Percentiles rank a stretch among this genome's conserved stretches.
Conservation (phyloP, 2,329 filamentous ascomycete genomes). For the Scytalidium sp. region DNA sequence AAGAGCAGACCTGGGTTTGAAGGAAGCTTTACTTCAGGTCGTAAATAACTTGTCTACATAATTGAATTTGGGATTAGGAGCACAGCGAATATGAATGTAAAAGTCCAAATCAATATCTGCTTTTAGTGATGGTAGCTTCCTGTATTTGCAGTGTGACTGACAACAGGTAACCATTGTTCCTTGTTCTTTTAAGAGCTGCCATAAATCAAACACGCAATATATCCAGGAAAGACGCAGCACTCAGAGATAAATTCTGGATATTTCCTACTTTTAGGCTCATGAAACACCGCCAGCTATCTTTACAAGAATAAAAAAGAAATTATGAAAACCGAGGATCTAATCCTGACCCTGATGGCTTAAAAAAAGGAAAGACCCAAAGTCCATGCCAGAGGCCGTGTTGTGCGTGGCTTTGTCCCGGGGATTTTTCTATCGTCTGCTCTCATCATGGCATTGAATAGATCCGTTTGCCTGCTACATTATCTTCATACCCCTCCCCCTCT, state of each 20-base stretch:
- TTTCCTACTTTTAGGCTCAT: neutral
- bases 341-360: neutral
- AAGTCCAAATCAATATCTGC: neutral
- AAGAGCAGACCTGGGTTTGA: slow-evolving; percentile 55
- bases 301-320: neutral
- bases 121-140: neutral
- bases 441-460: neutral
- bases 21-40: slow-evolving; percentile 41
- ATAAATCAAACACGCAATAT: neutral
- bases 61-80: neutral
- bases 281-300: neutral
- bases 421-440: too few species aligned
- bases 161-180: too few species aligned
- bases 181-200: neutral
- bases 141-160: too few species aligned
- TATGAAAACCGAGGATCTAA: neutral
- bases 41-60: slow-evolving; percentile 10
- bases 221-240: neutral
- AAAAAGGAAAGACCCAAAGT: neutral
- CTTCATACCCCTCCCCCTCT: neutral
- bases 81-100: neutral
- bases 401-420: neutral
- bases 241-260: neutral
- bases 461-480: neutral
- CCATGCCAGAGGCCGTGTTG: neutral